These are phyloP conservation scores for Fonsecaea nubica DNA, from an alignment of 2,329 filamentous ascomycete species.

Conservation along the genomic window DNA sequence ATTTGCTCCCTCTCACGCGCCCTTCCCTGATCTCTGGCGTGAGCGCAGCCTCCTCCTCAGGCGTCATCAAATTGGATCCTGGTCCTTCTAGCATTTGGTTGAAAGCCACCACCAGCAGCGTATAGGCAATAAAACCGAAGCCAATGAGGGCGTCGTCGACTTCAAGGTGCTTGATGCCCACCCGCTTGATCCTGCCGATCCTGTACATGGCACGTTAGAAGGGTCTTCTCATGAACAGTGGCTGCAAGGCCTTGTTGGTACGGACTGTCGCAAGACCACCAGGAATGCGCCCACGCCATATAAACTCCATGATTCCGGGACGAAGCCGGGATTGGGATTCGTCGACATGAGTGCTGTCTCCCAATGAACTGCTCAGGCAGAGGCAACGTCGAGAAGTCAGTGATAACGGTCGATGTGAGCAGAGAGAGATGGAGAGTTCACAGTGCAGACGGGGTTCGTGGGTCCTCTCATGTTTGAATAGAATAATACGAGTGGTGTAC, in stretches of 20 bases:
- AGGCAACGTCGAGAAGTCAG: background rate
- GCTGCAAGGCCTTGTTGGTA: constrained; percentile 15
- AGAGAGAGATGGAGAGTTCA: background rate
- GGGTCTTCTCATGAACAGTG: constrained; percentile 39
- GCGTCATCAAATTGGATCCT: constrained; percentile 66
- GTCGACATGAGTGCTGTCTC: constrained; percentile 16
- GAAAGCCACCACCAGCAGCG: constrained; percentile 61
- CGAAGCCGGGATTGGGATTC: constrained; percentile 33
- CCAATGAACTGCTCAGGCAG: background rate
- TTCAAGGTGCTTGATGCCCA: constrained; percentile 59
- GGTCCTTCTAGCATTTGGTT: constrained; percentile 61
- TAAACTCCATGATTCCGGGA: constrained; percentile 48
- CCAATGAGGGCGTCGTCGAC: constrained; percentile 64
- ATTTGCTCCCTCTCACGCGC: constrained; percentile 63
- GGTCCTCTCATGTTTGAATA: constrained; percentile 1
- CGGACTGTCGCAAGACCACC: constrained; percentile 49
- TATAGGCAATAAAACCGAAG: constrained; percentile 62
- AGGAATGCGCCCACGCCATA: constrained; percentile 50
- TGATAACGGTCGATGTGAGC: background rate
- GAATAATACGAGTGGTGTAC: too few relatives aligned
- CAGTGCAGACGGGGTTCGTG: background rate
- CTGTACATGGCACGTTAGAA: constrained; percentile 38
- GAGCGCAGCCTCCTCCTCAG: constrained; percentile 53
- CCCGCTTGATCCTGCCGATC: constrained; percentile 48
- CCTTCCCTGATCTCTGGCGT: constrained; percentile 54